phyloP scores from a whole-genome alignment of 1,139 yeast genomes.

The Blastobotrys elegans region DNA sequence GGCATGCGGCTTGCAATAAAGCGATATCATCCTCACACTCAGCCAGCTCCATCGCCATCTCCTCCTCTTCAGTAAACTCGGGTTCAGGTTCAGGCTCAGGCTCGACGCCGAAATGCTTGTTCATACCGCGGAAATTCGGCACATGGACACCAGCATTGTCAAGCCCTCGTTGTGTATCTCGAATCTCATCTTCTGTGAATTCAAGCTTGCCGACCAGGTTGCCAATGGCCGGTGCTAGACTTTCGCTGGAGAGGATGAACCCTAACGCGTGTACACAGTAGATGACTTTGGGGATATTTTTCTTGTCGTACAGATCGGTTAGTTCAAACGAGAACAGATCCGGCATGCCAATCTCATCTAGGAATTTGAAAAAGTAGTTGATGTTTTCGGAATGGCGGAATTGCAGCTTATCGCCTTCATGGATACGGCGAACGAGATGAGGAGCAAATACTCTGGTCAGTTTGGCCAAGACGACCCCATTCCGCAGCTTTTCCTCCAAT shows the following conservation, averaged over 20 bases:
- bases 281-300: constrained; percentile 89
- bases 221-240: constrained; percentile 56
- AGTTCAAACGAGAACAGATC: constrained; percentile 81
- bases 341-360: constrained; percentile 72
- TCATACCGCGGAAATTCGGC: constrained; percentile 41
- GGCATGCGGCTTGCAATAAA: constrained; percentile 37
- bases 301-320: constrained; percentile 88
- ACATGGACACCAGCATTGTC: constrained; percentile 40
- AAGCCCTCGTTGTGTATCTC: constrained; percentile 61
- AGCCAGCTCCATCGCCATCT: constrained; percentile 31
- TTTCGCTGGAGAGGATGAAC: constrained; percentile 54
- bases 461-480: constrained; percentile 84
- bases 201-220: constrained; percentile 58
- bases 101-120: constrained; percentile 32
- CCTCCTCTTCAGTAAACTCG: constrained; percentile 28
- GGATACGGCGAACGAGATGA: constrained; percentile 49
- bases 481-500: constrained; percentile 60
- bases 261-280: constrained; percentile 90
- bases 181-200: constrained; percentile 64
- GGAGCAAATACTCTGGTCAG: constrained; percentile 72
- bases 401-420: constrained; percentile 60
- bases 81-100: constrained; percentile 18
- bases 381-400: constrained; percentile 93
- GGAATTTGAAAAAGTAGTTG: constrained; percentile 70
- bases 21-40: constrained; percentile 26